phyloP scores from a whole-genome alignment of 345 rosid genomes.

The Trapa incisa region DNA sequence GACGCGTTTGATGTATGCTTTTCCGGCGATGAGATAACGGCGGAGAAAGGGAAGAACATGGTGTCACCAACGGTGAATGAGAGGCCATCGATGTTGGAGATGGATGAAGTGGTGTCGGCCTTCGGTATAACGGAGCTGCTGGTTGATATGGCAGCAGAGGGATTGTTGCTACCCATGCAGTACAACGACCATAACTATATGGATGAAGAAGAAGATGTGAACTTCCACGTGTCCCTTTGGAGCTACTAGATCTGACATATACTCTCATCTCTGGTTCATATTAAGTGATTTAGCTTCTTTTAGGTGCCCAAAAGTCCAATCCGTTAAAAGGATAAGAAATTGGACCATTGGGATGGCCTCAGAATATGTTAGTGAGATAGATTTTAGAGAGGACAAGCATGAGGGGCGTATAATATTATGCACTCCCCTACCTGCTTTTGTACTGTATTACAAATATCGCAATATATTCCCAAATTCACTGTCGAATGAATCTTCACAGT shows the following conservation, averaged over 20 bases:
- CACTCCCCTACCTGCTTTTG: too few relatives aligned
- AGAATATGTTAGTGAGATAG: too few relatives aligned
- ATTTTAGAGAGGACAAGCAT: too few relatives aligned
- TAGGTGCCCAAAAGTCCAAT: too few relatives aligned
- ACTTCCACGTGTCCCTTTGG: conserved; percentile 36
- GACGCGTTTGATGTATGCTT: conserved; percentile 6
- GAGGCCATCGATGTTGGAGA: conserved; percentile 18
- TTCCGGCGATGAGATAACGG: not conserved
- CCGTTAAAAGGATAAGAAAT: too few relatives aligned
- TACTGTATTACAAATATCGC: too few relatives aligned
- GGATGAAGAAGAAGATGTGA: conserved; percentile 17
- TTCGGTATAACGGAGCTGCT: conserved; percentile 54
- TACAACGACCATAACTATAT: conserved; percentile 10
- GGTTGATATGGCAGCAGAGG: conserved; percentile 62
- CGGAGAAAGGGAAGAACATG: conserved; percentile 33
- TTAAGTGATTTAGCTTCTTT: too few relatives aligned
- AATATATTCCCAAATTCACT: too few relatives aligned
- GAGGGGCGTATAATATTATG: too few relatives aligned
- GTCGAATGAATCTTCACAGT: too few relatives aligned
- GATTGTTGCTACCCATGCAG: conserved; percentile 69
- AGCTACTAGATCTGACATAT: conserved; percentile 13
- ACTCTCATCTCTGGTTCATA: too few relatives aligned
- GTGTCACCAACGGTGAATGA: conserved; percentile 36
- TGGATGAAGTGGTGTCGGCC: conserved; percentile 43
- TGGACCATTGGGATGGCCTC: too few relatives aligned